Conservation (phyloP, 2,329 filamentous ascomycete species). For the Neocucurbitaria cava region DNA sequence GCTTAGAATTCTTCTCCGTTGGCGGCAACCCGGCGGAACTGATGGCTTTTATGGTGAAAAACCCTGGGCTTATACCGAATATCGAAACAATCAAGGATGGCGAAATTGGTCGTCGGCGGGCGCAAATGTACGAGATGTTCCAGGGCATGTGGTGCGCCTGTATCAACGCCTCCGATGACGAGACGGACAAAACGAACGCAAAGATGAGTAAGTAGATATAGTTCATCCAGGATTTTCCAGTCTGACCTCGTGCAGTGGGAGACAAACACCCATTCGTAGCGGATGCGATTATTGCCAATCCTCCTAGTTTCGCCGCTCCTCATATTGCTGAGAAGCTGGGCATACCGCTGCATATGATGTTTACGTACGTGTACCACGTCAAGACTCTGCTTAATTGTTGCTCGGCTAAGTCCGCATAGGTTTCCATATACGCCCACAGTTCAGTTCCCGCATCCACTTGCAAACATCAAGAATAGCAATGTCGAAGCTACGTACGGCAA, state of each 20-base stretch:
- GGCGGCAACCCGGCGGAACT: slow-evolving; percentile 81
- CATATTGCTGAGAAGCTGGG: slow-evolving; percentile 78
- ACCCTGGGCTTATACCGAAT: slow-evolving; percentile 77
- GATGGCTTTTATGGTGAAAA: slow-evolving; percentile 91
- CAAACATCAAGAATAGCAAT: slow-evolving; percentile 75
- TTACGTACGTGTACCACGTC: slow-evolving; percentile 66
- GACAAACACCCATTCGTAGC: slow-evolving; percentile 76
- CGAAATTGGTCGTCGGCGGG: slow-evolving; percentile 71
- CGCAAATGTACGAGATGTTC: slow-evolving; percentile 82
- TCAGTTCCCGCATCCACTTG: slow-evolving; percentile 78
- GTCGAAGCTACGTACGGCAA: slow-evolving; percentile 77
- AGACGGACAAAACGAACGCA: slow-evolving; percentile 63
- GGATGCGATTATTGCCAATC: slow-evolving; percentile 81
- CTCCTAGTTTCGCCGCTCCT: slow-evolving; percentile 77
- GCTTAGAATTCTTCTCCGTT: slow-evolving; percentile 80
- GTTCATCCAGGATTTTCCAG: too few species aligned
- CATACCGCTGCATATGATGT: slow-evolving; percentile 84
- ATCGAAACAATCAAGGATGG: slow-evolving; percentile 75
- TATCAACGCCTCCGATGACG: slow-evolving; percentile 74
- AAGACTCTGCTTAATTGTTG: background rate
- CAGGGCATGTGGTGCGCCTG: slow-evolving; percentile 83
- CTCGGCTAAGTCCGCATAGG: slow-evolving; percentile 35
- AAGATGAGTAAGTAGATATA: slow-evolving; percentile 60
- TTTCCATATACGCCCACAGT: slow-evolving; percentile 80
- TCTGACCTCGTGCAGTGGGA: slow-evolving; percentile 55